Conservation (phyloP, 306 rosid genomes). For the Malus domestica region DNA sequence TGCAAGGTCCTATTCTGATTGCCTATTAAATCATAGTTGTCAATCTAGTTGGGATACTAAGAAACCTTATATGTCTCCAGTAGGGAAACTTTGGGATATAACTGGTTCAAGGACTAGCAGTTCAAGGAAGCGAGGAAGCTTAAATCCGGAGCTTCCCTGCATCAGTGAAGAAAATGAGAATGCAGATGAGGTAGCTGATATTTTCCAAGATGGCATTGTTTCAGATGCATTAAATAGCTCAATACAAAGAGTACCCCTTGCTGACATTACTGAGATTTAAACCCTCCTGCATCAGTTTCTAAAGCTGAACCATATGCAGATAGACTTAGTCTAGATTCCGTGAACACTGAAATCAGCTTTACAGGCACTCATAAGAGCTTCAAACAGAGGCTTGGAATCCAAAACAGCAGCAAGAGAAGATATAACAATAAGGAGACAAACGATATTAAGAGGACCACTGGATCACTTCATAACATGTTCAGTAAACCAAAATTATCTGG, state of each 20-base stretch:
- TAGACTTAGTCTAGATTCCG: slow-evolving; percentile 44
- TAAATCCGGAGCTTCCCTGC: slow-evolving; percentile 75
- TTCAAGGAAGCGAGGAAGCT: slow-evolving; percentile 62
- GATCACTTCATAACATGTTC: slow-evolving; percentile 37
- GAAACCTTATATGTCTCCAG: slow-evolving; percentile 45
- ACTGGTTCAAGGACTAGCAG: slow-evolving; percentile 44
- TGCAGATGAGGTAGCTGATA: slow-evolving; percentile 49
- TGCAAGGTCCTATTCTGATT: slow-evolving; percentile 52
- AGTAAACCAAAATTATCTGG: slow-evolving; percentile 56
- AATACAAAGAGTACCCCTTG: slow-evolving; percentile 47
- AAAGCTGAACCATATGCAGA: slow-evolving; percentile 36
- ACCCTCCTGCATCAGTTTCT: slow-evolving; percentile 35
- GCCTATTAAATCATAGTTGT: slow-evolving; percentile 23
- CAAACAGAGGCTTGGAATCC: slow-evolving; percentile 40
- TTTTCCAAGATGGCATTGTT: slow-evolving; percentile 29
- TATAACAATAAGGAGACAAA: slow-evolving; percentile 39
- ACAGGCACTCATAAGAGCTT: slow-evolving; percentile 38
- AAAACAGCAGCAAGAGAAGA: slow-evolving; percentile 32
- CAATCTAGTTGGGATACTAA: slow-evolving; percentile 32
- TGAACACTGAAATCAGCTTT: slow-evolving; percentile 39
- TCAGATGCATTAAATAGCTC: slow-evolving; percentile 19
- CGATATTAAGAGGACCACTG: slow-evolving; percentile 38
- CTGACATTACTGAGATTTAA: slow-evolving; percentile 40
- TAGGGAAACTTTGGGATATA: slow-evolving; percentile 70
- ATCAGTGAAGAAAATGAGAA: slow-evolving; percentile 82